Evolutionary conservation across 176 grass and related monocot species (phyloP).

Genomic region (Triticum monococcum): DNA sequence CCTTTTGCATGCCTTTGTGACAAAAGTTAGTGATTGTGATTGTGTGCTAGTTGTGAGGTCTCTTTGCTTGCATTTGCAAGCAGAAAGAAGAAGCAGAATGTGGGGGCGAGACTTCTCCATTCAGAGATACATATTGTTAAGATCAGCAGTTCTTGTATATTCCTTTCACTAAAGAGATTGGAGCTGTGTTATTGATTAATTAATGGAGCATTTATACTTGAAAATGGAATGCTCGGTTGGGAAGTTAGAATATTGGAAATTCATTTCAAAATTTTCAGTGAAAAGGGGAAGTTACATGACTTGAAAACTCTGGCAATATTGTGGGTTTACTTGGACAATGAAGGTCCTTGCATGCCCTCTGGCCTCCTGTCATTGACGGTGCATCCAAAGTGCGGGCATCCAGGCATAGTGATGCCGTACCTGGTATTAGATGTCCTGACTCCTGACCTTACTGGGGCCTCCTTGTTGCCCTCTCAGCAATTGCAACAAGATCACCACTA

Average conservation of each 20-base stretch:
- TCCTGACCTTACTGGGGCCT: background rate
- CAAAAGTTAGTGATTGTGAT: background rate
- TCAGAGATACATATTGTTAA: background rate
- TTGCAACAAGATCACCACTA: background rate
- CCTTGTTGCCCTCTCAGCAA: background rate
- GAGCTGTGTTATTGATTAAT: background rate
- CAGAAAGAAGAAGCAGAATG: background rate
- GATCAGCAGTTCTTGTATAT: background rate
- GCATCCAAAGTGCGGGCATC: background rate
- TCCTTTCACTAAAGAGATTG: background rate
- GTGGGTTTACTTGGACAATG: background rate
- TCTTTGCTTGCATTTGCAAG: background rate
- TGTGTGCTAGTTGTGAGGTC: background rate
- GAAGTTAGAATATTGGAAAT: background rate
- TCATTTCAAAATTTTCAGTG: background rate
- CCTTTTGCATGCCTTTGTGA: background rate
- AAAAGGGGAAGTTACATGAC: background rate
- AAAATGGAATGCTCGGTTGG: background rate
- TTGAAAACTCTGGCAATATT: background rate
- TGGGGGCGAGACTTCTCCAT: background rate
- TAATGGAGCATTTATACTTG: background rate
- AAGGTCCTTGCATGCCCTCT: background rate
- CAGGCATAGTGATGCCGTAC: background rate
- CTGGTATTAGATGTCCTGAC: background rate
- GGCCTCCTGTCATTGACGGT: background rate